Conservation (phyloP, 139 green algal species). For the Medakamo hakoo region DNA sequence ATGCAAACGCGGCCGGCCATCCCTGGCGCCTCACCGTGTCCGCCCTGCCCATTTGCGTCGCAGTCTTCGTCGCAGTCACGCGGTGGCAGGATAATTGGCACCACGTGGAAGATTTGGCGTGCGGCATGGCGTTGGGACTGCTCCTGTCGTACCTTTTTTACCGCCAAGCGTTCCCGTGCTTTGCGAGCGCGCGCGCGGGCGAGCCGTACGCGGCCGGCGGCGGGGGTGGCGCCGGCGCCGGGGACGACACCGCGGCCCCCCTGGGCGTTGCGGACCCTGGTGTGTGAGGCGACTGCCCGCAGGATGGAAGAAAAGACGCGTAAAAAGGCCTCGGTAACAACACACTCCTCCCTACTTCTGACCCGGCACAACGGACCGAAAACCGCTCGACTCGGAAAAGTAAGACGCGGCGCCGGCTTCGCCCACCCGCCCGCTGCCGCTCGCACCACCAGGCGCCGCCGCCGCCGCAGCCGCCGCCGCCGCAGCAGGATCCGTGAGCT, state of each 20-base stretch:
- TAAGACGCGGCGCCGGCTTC: conserved; percentile 75
- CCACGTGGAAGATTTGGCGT: not conserved
- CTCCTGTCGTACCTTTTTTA: not conserved
- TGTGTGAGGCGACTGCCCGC: too few relatives aligned
- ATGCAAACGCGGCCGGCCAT: not conserved
- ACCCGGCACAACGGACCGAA: too few relatives aligned
- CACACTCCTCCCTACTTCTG: too few relatives aligned
- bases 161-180: not conserved
- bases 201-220: not conserved
- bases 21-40: not conserved
- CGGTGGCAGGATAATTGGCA: not conserved
- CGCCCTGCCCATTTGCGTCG: not conserved
- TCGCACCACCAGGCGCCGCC: conserved; percentile 1
- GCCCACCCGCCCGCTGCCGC: conserved; percentile 9
- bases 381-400: conserved; percentile 71
- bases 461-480: conserved; percentile 10
- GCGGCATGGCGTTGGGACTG: not conserved
- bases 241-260: too few relatives aligned
- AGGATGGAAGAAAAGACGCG: too few relatives aligned
- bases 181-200: not conserved
- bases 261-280: too few relatives aligned
- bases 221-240: too few relatives aligned
- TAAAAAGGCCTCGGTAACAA: too few relatives aligned
- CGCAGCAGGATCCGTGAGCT: conserved; percentile 63
- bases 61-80: not conserved